A percentile compares a stretch with the other conserved stretches of the same genome.
Conservation (phyloP, 164 flowering plant genomes). For the Stephania japonica region DNA sequence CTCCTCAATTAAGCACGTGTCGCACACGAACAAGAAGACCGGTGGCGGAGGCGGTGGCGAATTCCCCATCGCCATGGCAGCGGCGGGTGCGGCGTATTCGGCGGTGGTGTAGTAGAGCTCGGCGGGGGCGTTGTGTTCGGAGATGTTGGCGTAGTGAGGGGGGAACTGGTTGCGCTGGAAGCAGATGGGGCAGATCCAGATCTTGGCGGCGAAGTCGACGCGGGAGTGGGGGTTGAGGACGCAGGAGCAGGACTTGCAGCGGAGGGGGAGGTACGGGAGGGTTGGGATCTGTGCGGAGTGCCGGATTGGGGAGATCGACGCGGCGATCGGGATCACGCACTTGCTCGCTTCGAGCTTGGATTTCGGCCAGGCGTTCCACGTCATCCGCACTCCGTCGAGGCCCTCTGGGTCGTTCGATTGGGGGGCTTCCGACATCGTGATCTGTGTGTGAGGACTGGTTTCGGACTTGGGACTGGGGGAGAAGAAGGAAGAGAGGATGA, state of each 20-base stretch:
- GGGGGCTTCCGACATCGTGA: too few relatives aligned
- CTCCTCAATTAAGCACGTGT: constrained; percentile 86
- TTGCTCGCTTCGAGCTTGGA: constrained; percentile 86
- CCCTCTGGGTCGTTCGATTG: constrained; percentile 33
- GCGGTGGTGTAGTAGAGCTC: constrained; percentile 79
- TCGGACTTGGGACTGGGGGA: too few relatives aligned
- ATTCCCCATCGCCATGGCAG: not conserved
- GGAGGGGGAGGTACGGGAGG: constrained; percentile 77
- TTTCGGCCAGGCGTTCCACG: constrained; percentile 91
- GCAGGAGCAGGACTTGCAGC: constrained; percentile 59
- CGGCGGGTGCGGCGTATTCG: constrained; percentile 36
- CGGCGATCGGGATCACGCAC: constrained; percentile 96
- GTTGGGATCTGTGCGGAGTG: constrained; percentile 54
- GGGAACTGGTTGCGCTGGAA: constrained; percentile 85
- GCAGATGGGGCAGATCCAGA: constrained; percentile 97
- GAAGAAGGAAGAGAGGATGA: too few relatives aligned
- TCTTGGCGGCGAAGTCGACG: constrained; percentile 75
- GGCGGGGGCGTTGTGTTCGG: constrained; percentile 71
- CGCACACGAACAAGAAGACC: constrained; percentile 72
- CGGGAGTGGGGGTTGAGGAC: constrained; percentile 61
- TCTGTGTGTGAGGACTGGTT: too few relatives aligned
- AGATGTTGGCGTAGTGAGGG: constrained; percentile 54
- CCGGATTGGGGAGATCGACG: constrained; percentile 75
- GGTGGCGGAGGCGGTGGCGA: constrained; percentile 24
- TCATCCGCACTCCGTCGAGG: constrained; percentile 84